Evolutionary conservation across 139 green algal species (phyloP).

Genomic region (Auxenochlorella pyrenoidosa): DNA sequence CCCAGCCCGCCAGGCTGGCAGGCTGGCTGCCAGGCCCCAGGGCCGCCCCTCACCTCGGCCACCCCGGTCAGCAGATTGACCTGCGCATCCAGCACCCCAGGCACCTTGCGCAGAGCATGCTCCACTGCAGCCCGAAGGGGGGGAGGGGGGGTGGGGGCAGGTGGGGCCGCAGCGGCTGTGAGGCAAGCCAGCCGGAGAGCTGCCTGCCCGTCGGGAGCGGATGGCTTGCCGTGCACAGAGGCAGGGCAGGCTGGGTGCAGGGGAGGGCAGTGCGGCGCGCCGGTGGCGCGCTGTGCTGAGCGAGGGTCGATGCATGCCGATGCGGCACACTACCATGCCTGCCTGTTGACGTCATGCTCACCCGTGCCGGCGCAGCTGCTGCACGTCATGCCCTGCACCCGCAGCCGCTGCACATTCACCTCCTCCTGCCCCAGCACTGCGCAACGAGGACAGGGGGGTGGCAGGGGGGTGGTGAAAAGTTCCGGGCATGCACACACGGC

Average conservation of each 20-base stretch:
- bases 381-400: conserved; percentile 48
- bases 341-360: not conserved
- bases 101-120: conserved; percentile 25
- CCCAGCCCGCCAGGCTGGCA: no score
- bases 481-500: no score
- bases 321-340: no score
- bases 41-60: conserved; percentile 59
- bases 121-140: conserved; percentile 43
- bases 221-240: no score
- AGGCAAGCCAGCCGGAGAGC: not conserved
- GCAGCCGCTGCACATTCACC: conserved; percentile 52
- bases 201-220: not conserved
- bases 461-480: no score
- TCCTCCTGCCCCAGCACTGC: conserved; percentile 20
- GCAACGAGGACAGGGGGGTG: no score
- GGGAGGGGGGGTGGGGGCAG: not conserved
- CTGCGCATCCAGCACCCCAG: conserved; percentile 36
- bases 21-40: not conserved
- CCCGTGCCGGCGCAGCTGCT: conserved; percentile 29
- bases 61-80: conserved; percentile 64
- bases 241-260: no score
- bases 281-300: no score
- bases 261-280: no score
- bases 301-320: no score
- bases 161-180: no score